These are phyloP conservation scores for Mycena galopus DNA, from an alignment of 768 basidiomycete genomes.

Conservation along the genomic window DNA sequence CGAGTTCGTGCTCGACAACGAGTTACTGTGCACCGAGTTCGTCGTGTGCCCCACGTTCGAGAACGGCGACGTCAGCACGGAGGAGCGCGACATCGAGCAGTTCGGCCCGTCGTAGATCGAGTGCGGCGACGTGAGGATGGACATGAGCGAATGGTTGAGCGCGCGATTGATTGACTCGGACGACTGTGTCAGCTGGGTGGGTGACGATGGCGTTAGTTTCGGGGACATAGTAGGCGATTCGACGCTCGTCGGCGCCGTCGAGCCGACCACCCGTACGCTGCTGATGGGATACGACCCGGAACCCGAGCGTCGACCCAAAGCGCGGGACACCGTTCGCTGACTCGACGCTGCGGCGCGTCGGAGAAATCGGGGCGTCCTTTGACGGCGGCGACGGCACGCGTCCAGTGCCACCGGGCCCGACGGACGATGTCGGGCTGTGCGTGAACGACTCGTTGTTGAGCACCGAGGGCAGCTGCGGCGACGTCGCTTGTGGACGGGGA, in stretches of 20 bases:
- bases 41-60: constrained; percentile 46
- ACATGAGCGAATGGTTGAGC: not conserved
- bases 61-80: constrained; percentile 54
- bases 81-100: constrained; percentile 19
- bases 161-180: too few species aligned
- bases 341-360: constrained; percentile 47
- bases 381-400: constrained; percentile 31
- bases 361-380: not conserved
- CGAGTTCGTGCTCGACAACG: constrained; percentile 33
- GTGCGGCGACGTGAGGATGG: constrained; percentile 42
- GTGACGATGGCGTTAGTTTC: too few species aligned
- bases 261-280: constrained; percentile 32
- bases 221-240: not conserved
- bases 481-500: constrained; percentile 26
- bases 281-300: constrained; percentile 30
- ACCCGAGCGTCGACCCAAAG: constrained; percentile 56
- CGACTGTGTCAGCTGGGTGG: not conserved
- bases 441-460: constrained; percentile 29
- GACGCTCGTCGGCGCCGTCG: not conserved
- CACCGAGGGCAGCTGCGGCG: constrained; percentile 17
- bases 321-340: constrained; percentile 50
- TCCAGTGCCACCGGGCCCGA: too few species aligned
- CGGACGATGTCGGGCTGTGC: constrained; percentile 33
- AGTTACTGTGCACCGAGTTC: constrained; percentile 12
- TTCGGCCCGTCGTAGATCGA: constrained; percentile 35